These are phyloP conservation scores for Golovinomyces cichoracearum DNA, from an alignment of 2,329 filamentous ascomycete species.

Conservation along the genomic window DNA sequence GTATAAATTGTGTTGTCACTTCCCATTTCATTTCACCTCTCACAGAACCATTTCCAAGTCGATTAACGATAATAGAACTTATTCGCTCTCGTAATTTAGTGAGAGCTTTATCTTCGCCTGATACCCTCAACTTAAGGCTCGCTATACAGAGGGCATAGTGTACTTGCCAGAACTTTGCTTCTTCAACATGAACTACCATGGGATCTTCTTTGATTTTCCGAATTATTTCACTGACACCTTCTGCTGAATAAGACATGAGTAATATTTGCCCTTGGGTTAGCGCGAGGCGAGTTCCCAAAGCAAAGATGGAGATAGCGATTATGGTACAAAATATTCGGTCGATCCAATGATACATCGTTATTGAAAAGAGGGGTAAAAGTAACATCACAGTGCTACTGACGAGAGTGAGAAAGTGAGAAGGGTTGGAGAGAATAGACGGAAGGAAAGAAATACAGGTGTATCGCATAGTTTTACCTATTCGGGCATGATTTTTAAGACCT, in stretches of 20 bases:
- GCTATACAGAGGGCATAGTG: conserved; percentile 95
- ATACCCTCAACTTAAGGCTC: conserved; percentile 56
- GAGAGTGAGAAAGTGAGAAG: conserved; percentile 79
- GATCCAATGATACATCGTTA: conserved; percentile 58
- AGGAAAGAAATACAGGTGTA: conserved; percentile 60
- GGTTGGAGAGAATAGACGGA: conserved; percentile 73
- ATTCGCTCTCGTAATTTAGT: conserved; percentile 51
- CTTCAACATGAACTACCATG: conserved; percentile 50
- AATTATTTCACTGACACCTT: conserved; percentile 32
- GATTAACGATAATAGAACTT: conserved; percentile 53
- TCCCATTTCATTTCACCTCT: conserved; percentile 69
- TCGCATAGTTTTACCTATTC: conserved; percentile 77
- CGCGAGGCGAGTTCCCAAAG: conserved; percentile 58
- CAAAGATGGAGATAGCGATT: conserved; percentile 72
- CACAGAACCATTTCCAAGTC: conserved; percentile 70
- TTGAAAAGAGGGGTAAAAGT: conserved; percentile 53
- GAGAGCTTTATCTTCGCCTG: conserved; percentile 44
- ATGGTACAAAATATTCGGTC: conserved; percentile 58
- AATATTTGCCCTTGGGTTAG: conserved; percentile 78
- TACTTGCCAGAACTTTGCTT: conserved; percentile 94
- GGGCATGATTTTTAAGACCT: conserved; percentile 64
- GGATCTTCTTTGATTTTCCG: conserved; percentile 64
- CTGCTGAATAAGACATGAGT: conserved; percentile 53
- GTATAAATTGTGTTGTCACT: conserved; percentile 52
- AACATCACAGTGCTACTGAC: conserved; percentile 62